Evolutionary conservation across 1,284 basidiomycete species (phyloP), one percentile per base, ranked within the genome.

Genomic region (Xerocomus nothofagi): DNA sequence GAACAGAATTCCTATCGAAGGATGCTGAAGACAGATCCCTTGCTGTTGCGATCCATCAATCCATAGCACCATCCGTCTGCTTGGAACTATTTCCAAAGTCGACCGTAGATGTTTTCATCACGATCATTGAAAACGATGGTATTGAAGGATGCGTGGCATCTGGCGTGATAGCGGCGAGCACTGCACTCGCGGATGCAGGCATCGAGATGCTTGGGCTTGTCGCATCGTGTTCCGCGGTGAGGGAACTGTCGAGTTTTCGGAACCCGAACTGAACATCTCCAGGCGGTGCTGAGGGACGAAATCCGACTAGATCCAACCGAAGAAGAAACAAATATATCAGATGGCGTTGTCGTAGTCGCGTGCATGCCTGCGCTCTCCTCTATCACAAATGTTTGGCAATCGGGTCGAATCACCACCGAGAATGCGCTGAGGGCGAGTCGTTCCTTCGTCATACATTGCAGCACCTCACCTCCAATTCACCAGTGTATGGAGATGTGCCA

Each of bases 51-150:
- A 83, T 99, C 24, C 85, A 93, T 47, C 93, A 97, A 70, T 87
- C 95, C 2, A 77, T 99, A 14, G 71, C 86, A 0, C 86, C 97
- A 1, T 84, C 94, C 1, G 79, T 99, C 6, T 83, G 92, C 33
- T 76, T 98, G 17, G 93, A 98, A 58, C 76, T 93, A 3, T 78
- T 98, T 5, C 96, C 97, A 8, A 99, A 99, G 70, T 91, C 93
- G 0, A 88, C 87, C 8, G 85, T 99, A 59, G 97, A 99, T 71
- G 76, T 98, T 26, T 95, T 91, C 69, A 72, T 99, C 38, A 89
- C 86, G 14, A 78, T 99, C 18, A 84, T 99, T 30, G 94, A 99
- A 71, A 86, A 88, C 10, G 94, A 98, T 65, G 90, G 91, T 4
- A 76, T 89, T 15, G 88, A 93, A 62, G 83, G 84, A 20, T 91